Base-by-base conservation (phyloP, 2,329 filamentous ascomycete genomes). In the Botrytis pseudocinerea region DNA sequence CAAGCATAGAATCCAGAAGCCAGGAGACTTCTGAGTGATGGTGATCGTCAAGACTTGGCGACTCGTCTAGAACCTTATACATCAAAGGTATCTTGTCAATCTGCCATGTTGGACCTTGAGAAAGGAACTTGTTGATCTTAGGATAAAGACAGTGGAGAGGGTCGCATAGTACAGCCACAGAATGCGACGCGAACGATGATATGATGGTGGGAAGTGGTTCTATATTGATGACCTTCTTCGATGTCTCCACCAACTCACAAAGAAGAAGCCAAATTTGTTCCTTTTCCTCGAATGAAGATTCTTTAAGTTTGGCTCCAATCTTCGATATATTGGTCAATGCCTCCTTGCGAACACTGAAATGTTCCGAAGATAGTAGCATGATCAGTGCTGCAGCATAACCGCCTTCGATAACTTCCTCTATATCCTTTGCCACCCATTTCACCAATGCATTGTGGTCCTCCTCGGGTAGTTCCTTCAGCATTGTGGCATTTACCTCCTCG, bases 81-180 rank as follows among this genome's bases (percentile, higher is more conserved):
- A 89, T 89, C n/a, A 95, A 85, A 12, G 96, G 87, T 38, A 96
- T 88, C 79, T 89, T 91, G 74, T 93, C 89, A 28, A 91, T 80
- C 20, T 90, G 86, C 95, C 95, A 98, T 38, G 86, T 82, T 0
- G 95, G 95, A 0, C 90, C 88, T 69, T 90, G 90, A 35, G 93
- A 93, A 51, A 98, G 87, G 81, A 95, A 98, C 9, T 87, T 85
- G 83, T 97, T 97, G 82, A 96, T 84, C 80, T 97, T 97, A 73
- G 90, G 89, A 81, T 97, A 98, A 54, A 98, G 87, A 74, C 89
- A 89, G 80, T 97, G 93, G 25, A 94, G 86, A 0, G 95, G 95
- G 75, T 93, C 91, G 35, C 86, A 87, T 63, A 97, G 83, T 25
- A 97, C 89, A 1, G 87, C 84, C 12, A 97, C 85, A 1, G 91